Base-by-base conservation (phyloP, 176 grass and related monocot species). In the Oryza coarctata region DNA sequence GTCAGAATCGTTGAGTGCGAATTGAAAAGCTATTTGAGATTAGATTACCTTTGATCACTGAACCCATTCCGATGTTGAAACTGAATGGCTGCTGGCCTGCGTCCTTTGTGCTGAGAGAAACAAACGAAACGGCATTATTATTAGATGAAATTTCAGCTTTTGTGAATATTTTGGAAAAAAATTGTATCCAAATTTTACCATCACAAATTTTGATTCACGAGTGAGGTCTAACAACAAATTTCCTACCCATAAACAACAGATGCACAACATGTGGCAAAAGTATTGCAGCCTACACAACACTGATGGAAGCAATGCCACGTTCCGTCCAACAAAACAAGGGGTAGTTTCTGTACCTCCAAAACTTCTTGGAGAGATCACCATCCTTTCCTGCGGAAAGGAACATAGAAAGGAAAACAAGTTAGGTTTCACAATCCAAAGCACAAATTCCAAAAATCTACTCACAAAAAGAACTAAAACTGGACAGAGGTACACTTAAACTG, bases 31-130 rank as follows among this genome's bases (percentile, higher is more conserved):
- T 14, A n/a, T 62, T 45, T 35, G 28, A 70, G 31, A 49, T 26
- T 23, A 83, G 23, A 78, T 79, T 74, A 99, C 96, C 93, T 92
- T 99, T 99, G 80, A 94, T 99, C 67, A 95, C 93, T 41, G 76
- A 85, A 31, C 96, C 96, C 30, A 81, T 26, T 28, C 93, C 96
- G 80, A 99, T 90, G 14, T 91, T 95, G 81, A 99, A 99, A 82
- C 68, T 80, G 85, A 99, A 99, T 71, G 96, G 93, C 68, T 93
- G 12, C 89, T 99, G 96, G 35, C 93, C 96, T 71, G 90, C 69
- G 70, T 99, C 96, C 80, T 98, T 99, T 35, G 96, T 95, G 87
- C 96, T 99, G 91, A 77, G 86, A 81, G 62, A 87, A 23, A 57
- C 12, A 72, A 74, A 35, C 10, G 74, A 76, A 55, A 83, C 26